phyloP scores from a whole-genome alignment of 352 stramenopile species.

The Stephanocyclus meneghinianus region DNA sequence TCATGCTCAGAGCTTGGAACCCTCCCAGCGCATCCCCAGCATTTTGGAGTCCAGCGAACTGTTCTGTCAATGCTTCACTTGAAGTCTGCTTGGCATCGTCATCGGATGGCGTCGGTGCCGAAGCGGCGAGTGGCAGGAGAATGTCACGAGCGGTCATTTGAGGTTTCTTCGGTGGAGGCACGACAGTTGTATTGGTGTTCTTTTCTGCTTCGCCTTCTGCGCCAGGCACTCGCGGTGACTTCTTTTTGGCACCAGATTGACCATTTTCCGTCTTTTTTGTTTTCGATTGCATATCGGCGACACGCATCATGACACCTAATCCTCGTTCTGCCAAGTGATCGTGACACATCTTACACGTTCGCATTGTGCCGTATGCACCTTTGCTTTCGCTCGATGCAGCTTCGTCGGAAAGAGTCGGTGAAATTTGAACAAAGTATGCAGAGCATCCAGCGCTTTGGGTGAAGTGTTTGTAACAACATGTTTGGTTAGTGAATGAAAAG shows the following conservation, averaged over 20 bases:
- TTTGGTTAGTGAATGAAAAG: neutral
- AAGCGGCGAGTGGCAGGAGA: slow-evolving; percentile 30
- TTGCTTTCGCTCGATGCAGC: slow-evolving; percentile 1
- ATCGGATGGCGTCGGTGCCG: neutral
- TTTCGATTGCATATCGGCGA: neutral
- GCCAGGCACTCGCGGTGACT: neutral
- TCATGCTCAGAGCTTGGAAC: slow-evolving; percentile 53
- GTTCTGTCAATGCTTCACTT: slow-evolving; percentile 35
- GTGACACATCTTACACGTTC: slow-evolving; percentile 79
- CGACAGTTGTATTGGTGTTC: neutral
- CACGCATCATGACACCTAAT: slow-evolving; percentile 47
- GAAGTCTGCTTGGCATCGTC: slow-evolving; percentile 3
- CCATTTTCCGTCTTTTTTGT: slow-evolving; percentile 3
- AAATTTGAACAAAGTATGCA: slow-evolving; percentile 77
- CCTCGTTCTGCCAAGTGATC: slow-evolving; percentile 71
- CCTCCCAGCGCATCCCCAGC: slow-evolving; percentile 20
- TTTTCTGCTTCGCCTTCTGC: slow-evolving; percentile 7
- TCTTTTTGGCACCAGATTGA: neutral
- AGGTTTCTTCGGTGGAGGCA: neutral
- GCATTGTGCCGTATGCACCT: slow-evolving; percentile 43
- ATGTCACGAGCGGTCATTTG: slow-evolving; percentile 29
- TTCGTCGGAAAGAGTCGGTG: neutral
- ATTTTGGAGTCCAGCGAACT: slow-evolving; percentile 48
- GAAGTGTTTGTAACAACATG: too few species aligned
- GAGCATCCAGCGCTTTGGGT: slow-evolving; percentile 50